These are phyloP conservation scores for Neurospora tetraspora DNA, from an alignment of 495 filamentous ascomycete species.

Conservation along the genomic window DNA sequence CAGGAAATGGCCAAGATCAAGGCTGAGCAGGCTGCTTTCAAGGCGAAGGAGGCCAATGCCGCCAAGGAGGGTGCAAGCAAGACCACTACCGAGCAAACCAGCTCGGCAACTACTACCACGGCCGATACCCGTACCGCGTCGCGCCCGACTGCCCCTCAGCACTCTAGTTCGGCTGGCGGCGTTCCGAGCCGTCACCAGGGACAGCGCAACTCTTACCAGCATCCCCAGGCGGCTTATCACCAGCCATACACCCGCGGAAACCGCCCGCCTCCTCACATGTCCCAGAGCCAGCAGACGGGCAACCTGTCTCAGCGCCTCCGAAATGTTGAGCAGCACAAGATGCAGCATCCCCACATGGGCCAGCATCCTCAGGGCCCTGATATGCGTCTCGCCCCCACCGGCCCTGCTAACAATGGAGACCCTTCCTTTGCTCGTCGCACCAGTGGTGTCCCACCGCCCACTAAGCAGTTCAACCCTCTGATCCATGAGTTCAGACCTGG, in stretches of 20 bases:
- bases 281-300: constrained; percentile 20
- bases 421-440: constrained; percentile 37
- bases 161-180: constrained; percentile 21
- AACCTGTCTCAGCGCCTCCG: constrained; percentile 36
- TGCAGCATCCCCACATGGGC: constrained; percentile 25
- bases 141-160: constrained; percentile 22
- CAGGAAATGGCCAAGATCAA: constrained; percentile 44
- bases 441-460: constrained; percentile 31
- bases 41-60: constrained; percentile 28
- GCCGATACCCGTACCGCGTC: constrained; percentile 17
- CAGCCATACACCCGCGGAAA: constrained; percentile 21
- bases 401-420: constrained; percentile 39
- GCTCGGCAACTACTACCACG: constrained; percentile 16
- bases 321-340: constrained; percentile 33
- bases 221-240: constrained; percentile 17
- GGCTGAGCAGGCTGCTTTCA: constrained; percentile 23
- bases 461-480: constrained; percentile 62
- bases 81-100: constrained; percentile 14
- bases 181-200: constrained; percentile 26
- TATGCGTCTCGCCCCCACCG: constrained; percentile 41
- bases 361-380: constrained; percentile 30
- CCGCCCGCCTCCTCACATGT: constrained; percentile 28
- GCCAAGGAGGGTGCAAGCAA: constrained; percentile 29
- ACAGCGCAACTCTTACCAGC: constrained; percentile 18
- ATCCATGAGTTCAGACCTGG: constrained; percentile 79